phyloP scores from a whole-genome alignment of 305 asterid genomes.

The Fraxinus floribunda region DNA sequence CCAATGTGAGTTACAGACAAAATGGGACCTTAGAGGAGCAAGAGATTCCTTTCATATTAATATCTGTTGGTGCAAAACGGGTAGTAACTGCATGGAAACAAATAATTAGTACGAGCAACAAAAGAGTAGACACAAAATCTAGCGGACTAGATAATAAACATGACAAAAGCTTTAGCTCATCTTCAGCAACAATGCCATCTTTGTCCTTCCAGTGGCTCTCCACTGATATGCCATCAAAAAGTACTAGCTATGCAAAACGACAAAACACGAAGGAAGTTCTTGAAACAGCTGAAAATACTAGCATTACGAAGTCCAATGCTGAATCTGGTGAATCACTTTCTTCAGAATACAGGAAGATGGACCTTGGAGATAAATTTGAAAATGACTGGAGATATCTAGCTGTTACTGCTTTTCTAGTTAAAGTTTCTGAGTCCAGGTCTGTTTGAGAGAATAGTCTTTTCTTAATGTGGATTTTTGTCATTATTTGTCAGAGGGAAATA shows the following conservation, averaged over 20 bases:
- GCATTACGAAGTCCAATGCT: slow-evolving; percentile 24
- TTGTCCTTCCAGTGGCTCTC: slow-evolving; percentile 88
- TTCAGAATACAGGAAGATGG: slow-evolving; percentile 32
- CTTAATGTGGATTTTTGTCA: slow-evolving; percentile 3
- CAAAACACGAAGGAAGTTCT: slow-evolving; percentile 37
- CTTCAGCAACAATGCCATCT: slow-evolving; percentile 31
- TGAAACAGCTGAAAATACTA: slow-evolving; percentile 34
- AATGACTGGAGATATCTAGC: slow-evolving; percentile 95
- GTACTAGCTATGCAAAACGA: slow-evolving; percentile 39
- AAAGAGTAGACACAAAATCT: slow-evolving; percentile 31
- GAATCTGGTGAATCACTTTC: slow-evolving; percentile 34
- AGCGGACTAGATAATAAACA: slow-evolving; percentile 30
- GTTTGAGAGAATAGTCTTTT: slow-evolving; percentile 20
- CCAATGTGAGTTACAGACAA: slow-evolving; percentile 32
- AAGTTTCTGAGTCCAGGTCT: slow-evolving; percentile 68
- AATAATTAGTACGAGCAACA: slow-evolving; percentile 32
- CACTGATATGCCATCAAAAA: slow-evolving; percentile 77
- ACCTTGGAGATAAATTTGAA: slow-evolving; percentile 55
- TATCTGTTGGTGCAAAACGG: slow-evolving; percentile 96
- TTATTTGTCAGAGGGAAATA: slow-evolving; percentile 13
- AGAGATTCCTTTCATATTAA: slow-evolving; percentile 52
- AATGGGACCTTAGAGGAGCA: slow-evolving; percentile 36
- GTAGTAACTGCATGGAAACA: slow-evolving; percentile 94
- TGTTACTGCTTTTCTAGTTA: slow-evolving; percentile 88
- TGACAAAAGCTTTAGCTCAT: slow-evolving; percentile 34